Percentiles rank a stretch among this genome's conserved stretches.
These are phyloP conservation scores for Gastrolobium villosum DNA, from an alignment of 306 rosid species.

Conservation along the genomic window DNA sequence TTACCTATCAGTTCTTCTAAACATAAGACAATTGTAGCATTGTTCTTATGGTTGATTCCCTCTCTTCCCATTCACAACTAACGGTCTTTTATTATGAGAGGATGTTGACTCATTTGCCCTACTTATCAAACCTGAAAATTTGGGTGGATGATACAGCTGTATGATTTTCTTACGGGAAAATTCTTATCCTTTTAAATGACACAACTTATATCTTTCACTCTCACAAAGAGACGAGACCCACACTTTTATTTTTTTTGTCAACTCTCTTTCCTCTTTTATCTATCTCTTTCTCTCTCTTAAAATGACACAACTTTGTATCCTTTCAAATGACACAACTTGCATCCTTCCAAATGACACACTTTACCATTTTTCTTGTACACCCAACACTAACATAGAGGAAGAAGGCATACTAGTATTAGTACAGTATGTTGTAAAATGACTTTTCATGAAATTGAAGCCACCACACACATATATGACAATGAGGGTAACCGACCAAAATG, in stretches of 20 bases:
- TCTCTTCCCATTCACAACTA: background rate
- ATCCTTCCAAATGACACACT: no score
- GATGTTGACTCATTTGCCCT: background rate
- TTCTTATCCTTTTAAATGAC: no score
- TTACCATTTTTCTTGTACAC: background rate
- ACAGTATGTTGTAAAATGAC: background rate
- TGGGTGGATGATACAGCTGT: background rate
- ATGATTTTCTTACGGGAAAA: background rate
- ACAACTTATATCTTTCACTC: no score
- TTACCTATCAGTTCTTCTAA: background rate
- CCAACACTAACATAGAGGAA: background rate
- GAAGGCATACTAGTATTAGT: background rate
- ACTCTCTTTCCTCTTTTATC: no score
- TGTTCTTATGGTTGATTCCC: background rate
- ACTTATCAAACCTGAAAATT: background rate
- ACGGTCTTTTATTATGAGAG: background rate
- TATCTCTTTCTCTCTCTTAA: no score
- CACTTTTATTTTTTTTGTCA: no score
- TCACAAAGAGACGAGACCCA: no score
- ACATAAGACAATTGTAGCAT: background rate
- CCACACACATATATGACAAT: no score
- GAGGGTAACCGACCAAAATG: no score
- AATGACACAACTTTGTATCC: no score
- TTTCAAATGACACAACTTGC: no score
- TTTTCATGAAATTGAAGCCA: background rate